phyloP scores from a whole-genome alignment of 2,329 filamentous ascomycete genomes.

The Reticulascus tulasneorum region DNA sequence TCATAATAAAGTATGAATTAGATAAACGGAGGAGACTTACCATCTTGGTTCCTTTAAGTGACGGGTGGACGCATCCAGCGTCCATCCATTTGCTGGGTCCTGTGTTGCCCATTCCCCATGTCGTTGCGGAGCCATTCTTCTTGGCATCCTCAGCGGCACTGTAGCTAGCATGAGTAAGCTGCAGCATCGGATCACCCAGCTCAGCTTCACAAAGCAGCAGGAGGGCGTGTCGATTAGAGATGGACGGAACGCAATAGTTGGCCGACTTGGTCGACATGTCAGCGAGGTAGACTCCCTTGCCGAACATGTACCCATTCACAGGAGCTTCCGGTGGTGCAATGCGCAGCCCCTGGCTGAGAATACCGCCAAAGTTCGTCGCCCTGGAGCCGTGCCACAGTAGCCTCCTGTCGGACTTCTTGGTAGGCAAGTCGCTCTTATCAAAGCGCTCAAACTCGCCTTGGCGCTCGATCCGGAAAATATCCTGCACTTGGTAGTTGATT shows the following conservation, averaged over 20 bases:
- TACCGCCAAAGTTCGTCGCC: slow-evolving; percentile 80
- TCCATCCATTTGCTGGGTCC: slow-evolving; percentile 73
- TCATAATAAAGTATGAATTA: neutral
- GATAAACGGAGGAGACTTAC: slow-evolving; percentile 41
- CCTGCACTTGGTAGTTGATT: slow-evolving; percentile 55
- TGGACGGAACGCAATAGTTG: slow-evolving; percentile 63
- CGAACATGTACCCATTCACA: slow-evolving; percentile 80
- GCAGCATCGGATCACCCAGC: slow-evolving; percentile 70
- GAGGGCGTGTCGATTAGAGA: slow-evolving; percentile 66
- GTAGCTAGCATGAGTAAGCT: slow-evolving; percentile 55
- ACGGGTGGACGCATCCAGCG: slow-evolving; percentile 59
- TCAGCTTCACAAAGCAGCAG: slow-evolving; percentile 77
- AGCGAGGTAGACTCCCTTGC: slow-evolving; percentile 83
- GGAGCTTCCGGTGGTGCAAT: slow-evolving; percentile 85
- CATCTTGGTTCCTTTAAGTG: slow-evolving; percentile 66
- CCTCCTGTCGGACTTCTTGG: slow-evolving; percentile 60
- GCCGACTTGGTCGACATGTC: slow-evolving; percentile 83
- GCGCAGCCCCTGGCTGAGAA: slow-evolving; percentile 81
- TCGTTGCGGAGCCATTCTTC: slow-evolving; percentile 57
- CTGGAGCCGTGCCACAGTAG: slow-evolving; percentile 87
- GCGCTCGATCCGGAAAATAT: slow-evolving; percentile 82
- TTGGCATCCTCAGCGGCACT: slow-evolving; percentile 62
- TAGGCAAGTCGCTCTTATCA: slow-evolving; percentile 48
- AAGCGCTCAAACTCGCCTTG: slow-evolving; percentile 69
- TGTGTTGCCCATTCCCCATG: slow-evolving; percentile 63